phyloP scores from a whole-genome alignment of 495 filamentous ascomycete genomes.

The Penicillium alfredii region DNA sequence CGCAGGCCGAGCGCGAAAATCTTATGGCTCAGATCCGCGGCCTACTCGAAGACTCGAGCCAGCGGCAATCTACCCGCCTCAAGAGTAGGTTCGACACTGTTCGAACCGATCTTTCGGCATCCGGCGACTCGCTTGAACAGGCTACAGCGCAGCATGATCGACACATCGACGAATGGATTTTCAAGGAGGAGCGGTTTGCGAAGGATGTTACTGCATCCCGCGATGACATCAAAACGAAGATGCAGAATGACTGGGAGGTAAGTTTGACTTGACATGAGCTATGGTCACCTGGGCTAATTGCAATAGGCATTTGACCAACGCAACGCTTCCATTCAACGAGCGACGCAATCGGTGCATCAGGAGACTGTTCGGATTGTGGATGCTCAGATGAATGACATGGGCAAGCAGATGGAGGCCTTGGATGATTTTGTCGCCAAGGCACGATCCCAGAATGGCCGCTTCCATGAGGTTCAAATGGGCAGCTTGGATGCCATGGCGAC shows the following conservation, averaged over 20 bases:
- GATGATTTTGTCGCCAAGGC: slow-evolving; percentile 88
- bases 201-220: slow-evolving; percentile 64
- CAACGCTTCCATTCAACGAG: slow-evolving; percentile 69
- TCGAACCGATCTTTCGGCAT: slow-evolving; percentile 54
- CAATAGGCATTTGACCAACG: slow-evolving; percentile 67
- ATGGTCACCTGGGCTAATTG: slow-evolving; percentile 22
- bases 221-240: slow-evolving; percentile 69
- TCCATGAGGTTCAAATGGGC: slow-evolving; percentile 58
- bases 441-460: slow-evolving; percentile 69
- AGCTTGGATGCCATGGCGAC: slow-evolving; percentile 56
- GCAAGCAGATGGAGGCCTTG: slow-evolving; percentile 76
- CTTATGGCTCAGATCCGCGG: slow-evolving; percentile 70
- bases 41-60: slow-evolving; percentile 67
- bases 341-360: slow-evolving; percentile 84
- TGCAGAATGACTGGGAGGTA: slow-evolving; percentile 87
- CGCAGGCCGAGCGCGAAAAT: slow-evolving; percentile 65
- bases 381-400: slow-evolving; percentile 79
- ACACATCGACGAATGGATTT: slow-evolving; percentile 70
- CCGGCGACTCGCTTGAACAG: slow-evolving; percentile 56
- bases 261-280: slow-evolving; percentile 20
- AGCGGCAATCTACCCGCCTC: slow-evolving; percentile 68
- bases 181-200: slow-evolving; percentile 60
- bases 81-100: slow-evolving; percentile 54
- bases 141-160: slow-evolving; percentile 58
- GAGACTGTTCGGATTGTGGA: slow-evolving; percentile 87